Base-by-base conservation (phyloP, 2,329 filamentous ascomycete genomes). In the Sclerotiophoma versabilis region DNA sequence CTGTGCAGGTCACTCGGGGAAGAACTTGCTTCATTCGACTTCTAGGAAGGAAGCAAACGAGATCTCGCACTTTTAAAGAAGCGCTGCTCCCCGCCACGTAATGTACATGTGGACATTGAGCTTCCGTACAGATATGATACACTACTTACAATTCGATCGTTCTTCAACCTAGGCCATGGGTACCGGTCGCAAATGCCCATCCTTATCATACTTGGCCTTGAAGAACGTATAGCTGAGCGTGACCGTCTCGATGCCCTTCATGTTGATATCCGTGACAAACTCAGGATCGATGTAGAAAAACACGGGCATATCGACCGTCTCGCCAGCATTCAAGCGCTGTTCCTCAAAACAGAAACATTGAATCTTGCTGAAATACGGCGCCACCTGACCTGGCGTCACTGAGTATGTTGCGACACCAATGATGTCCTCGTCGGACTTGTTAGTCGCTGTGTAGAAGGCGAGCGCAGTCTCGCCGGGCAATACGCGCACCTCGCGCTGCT, bases 211-310 rank as follows among this genome's bases (percentile, higher is more conserved):
- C 73, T 86, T 90, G 43, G 91, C 91, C 77, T 95, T 99, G 76
- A 99, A 99, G 75, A 99, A 99, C 0, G 95, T 99, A 79, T 99
- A 99, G 65, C 89, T 96, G 70, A 99, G 77, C 27, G 95, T 99
- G 49, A 99, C 92, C 2, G 93, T 96, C 79, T 97, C 92, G 59
- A 99, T 91, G 0, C 90, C 90, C 77, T 85, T 91, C 93, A 97
- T 98, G 61, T 90, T 93, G 45, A 93, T 80, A 76, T 99, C 95
- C 65, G 90, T 93, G 54, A 93, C 83, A 79, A 99, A 88, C 72
- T 98, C 95, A 0, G 95, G 95, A 71, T 99, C 95, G 62, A 99
- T 90, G 76, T 98, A 99, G 79, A 99, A 99, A 77, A 99, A 99
- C 0, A 99, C 96, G 0, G 95, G 96, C 96, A 99, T 99, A 75